phyloP scores from a whole-genome alignment of 305 asterid species.

The Solanum aculeatissimum region DNA sequence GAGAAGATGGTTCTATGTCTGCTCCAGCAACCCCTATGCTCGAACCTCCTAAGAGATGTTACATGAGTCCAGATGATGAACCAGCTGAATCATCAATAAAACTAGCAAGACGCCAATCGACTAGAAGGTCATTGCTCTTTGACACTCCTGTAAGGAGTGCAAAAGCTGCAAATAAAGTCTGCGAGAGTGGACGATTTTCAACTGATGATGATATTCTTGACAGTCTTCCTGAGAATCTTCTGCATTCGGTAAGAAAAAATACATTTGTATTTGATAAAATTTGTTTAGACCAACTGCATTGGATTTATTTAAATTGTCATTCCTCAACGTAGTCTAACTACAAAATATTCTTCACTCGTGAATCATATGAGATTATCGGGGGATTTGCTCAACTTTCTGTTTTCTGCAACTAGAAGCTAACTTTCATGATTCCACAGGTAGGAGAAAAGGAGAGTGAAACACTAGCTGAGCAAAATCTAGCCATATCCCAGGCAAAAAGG shows the following conservation, averaged over 20 bases:
- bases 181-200: slow-evolving; percentile 2
- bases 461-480: slow-evolving; percentile 47
- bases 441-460: slow-evolving; percentile 56
- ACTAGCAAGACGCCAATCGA: slow-evolving; percentile 43
- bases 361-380: background rate
- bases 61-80: slow-evolving; percentile 54
- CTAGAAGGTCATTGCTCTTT: slow-evolving; percentile 39
- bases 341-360: background rate
- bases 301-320: background rate
- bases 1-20: slow-evolving; percentile 6
- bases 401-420: background rate
- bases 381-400: background rate
- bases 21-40: slow-evolving; percentile 64
- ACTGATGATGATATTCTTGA: slow-evolving; percentile 35
- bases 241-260: slow-evolving; percentile 41
- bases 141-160: slow-evolving; percentile 54
- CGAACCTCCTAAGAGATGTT: slow-evolving; percentile 43
- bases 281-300: background rate
- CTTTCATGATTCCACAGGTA: slow-evolving; percentile 28
- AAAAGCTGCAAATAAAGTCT: slow-evolving; percentile 4
- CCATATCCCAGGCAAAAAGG: slow-evolving; percentile 79
- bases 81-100: slow-evolving; percentile 30
- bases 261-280: background rate
- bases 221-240: slow-evolving; percentile 47
- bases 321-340: background rate